Conservation (phyloP, 2,329 filamentous ascomycete species). For the Biscogniauxia mediterranea region DNA sequence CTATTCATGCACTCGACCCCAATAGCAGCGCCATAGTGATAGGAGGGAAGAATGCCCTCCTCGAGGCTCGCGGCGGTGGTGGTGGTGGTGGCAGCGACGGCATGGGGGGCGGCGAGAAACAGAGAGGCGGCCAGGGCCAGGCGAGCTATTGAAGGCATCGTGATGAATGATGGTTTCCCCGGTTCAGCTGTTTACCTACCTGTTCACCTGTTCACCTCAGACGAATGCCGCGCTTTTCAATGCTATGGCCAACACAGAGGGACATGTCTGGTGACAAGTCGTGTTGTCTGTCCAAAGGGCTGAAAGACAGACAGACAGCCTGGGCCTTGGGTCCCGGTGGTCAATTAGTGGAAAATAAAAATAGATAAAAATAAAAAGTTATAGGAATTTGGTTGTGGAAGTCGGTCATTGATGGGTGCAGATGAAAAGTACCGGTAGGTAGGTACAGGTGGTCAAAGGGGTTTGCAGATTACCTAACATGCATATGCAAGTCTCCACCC, state of each 20-base stretch:
- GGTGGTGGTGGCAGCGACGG: constrained; percentile 9
- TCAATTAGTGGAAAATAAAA: no score
- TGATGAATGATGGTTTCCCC: not conserved
- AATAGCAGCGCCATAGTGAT: constrained; percentile 66
- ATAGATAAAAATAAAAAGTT: no score
- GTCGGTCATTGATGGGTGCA: no score
- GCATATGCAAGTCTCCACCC: no score
- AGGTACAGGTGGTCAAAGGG: no score
- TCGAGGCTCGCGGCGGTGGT: constrained; percentile 21
- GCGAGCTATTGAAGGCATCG: constrained; percentile 23
- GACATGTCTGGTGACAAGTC: not conserved
- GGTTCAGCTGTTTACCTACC: no score
- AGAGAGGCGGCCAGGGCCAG: constrained; percentile 17
- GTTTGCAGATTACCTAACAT: no score
- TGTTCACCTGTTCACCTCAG: not conserved
- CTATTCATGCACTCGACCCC: constrained; percentile 72
- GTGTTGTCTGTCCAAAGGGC: not conserved
- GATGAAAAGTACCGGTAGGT: no score
- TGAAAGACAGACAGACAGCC: not conserved
- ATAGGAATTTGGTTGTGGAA: no score
- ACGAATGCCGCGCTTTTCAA: not conserved
- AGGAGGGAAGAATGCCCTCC: constrained; percentile 54
- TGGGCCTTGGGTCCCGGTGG: not conserved
- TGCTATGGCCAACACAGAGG: not conserved
- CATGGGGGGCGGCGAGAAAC: constrained; percentile 11